Evolutionary conservation across 257 asterid genomes (phyloP), one percentile per base, ranked within the genome.

Genomic region (Solanum habrochaites): DNA sequence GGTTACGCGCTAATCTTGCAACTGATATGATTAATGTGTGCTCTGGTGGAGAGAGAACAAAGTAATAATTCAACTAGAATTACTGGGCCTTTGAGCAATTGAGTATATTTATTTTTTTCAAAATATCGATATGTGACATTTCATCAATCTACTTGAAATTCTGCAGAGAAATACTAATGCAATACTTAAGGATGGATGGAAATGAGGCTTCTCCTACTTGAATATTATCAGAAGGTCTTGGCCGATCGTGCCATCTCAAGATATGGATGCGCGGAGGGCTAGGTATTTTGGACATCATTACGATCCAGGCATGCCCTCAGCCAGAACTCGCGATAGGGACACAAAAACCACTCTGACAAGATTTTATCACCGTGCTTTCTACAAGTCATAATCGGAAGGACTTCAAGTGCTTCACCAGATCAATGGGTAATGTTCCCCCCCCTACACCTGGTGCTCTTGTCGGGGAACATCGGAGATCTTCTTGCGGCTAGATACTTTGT

Each of bases 241-340:
- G 95, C 95, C 3, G 88, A 92, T 58, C 11, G 85, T 89, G 60
- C 64, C 91, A 90, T n/a, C 90, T 95, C 23, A 25, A 0, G 93
- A 92, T 84, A 89, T 94, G 90, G 95, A 83, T 93, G 96, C 27
- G 88, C 88, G 3, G 77, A 90, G 95, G 95, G 23, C 96, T 93
- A 20, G 40, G 89, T 3, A 72, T 93, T 52, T 29, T 90, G 92
- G 90, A 58, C n/a, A n/a, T n/a, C 96, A 95, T 83, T 92, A 92
- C 92, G 93, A 94, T 88, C 96, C 97, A 32, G n/a, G 88, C 92
- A 16, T 95, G 98, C 74, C 96, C 98, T 16, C 90, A 94, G 31
- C 97, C 97, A 25, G 93, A 93, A 14, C 74, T 94, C 71, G 93
- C 96, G 0, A 43, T 95, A 23, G 97, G 98, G 43, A 87, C 95